Base-by-base conservation (phyloP, 345 rosid genomes). In the Gossypium herbaceum region DNA sequence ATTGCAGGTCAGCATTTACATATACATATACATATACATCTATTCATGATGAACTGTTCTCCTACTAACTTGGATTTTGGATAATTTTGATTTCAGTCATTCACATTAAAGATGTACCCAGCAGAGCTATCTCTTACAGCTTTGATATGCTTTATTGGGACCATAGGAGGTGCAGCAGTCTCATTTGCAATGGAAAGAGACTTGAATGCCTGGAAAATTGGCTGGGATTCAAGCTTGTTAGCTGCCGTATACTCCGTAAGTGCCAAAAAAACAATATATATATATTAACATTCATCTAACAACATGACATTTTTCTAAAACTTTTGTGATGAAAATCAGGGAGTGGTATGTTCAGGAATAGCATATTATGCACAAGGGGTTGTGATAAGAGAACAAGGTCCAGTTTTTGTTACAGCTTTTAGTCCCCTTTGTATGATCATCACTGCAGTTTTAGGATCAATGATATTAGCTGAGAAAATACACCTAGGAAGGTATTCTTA, bases 381-480 rank as follows among this genome's bases (percentile, higher is more conserved):
- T 27, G 95, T 92, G 47, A 83, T 81, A 1, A 88, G 78, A 51
- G 86, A 88, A 71, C 71, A 84, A 74, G 98, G 98, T 5, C 98
- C 98, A 1, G 97, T 94, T 29, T 94, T 94, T 68, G 83, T 86
- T 1, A 88, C 98, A 1, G 81, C 98, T 9, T 94, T 92, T 61
- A 88, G 89, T 76, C 98, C 98, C 50, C 85, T 94, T 13, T 87
- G 95, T 75, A 92, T 91, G 98, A 89, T 94, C 72, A 88, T 91
- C 79, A 91, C 98, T 9, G 94, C 97, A 2, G 81, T 80, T 47
- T 81, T 94, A 0, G 95, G 97, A 2, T 79, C 90, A 7, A 25
- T 91, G 20, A 75, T 92, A 75, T 83, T 94, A 27, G 89, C 91
- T 0, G 98, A 94, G 82, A 84, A 75, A 68, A 51, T 91, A 57